phyloP scores from a whole-genome alignment of 2,329 filamentous ascomycete species.

The Pleomassaria siparia region DNA sequence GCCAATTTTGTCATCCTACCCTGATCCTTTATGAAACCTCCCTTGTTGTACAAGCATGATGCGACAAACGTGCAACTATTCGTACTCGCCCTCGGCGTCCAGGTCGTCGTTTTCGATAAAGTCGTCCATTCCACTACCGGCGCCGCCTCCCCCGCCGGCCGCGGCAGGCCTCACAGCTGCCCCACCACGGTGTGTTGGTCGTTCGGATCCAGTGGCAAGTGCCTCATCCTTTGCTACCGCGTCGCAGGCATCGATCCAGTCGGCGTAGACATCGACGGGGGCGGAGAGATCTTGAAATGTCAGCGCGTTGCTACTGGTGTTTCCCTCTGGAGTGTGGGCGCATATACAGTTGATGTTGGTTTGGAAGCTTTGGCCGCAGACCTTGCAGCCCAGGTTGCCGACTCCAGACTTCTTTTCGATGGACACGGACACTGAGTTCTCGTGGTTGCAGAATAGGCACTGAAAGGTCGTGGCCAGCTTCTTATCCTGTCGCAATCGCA shows the following conservation, averaged over 20 bases:
- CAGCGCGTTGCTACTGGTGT: neutral
- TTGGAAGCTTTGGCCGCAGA: slow-evolving; percentile 92
- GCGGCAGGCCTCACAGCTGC: slow-evolving; percentile 21
- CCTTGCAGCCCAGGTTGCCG: slow-evolving; percentile 83
- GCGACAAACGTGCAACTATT: slow-evolving; percentile 12
- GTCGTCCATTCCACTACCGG: too few species aligned
- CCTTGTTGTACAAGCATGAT: slow-evolving; percentile 16
- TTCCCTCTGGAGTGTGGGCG: neutral
- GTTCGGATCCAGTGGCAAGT: slow-evolving; percentile 38
- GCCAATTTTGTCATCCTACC: slow-evolving; percentile 12
- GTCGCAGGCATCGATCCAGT: slow-evolving; percentile 96
- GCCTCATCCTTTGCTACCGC: slow-evolving; percentile 68
- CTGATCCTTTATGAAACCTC: neutral
- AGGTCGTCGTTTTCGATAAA: slow-evolving; percentile 43
- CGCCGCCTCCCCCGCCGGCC: slow-evolving; percentile 13
- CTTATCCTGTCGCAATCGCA: slow-evolving; percentile 52
- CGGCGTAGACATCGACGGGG: slow-evolving; percentile 92
- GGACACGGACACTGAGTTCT: slow-evolving; percentile 87
- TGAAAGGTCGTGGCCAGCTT: slow-evolving; percentile 82
- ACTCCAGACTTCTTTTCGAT: slow-evolving; percentile 91
- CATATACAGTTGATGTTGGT: slow-evolving; percentile 85
- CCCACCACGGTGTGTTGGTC: slow-evolving; percentile 29
- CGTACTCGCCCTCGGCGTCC: slow-evolving; percentile 43
- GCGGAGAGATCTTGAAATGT: slow-evolving; percentile 72
- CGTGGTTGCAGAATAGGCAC: slow-evolving; percentile 98